Evolutionary conservation across 169 alveolate genomes (phyloP).

Genomic region (Eimeria sp.): DNA sequence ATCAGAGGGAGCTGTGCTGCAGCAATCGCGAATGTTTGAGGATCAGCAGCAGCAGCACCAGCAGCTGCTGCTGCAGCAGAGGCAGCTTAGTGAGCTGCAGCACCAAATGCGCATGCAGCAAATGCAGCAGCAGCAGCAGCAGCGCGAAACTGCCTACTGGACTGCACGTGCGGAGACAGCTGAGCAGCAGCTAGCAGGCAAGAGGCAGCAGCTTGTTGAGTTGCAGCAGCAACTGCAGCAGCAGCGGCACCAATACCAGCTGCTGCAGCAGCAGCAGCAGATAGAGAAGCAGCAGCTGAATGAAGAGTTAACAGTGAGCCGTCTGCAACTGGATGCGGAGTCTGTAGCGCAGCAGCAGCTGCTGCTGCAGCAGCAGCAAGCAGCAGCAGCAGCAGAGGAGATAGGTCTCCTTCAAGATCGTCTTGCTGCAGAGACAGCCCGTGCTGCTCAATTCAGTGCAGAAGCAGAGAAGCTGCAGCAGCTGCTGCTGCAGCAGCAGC

Average conservation of each 20-base stretch:
- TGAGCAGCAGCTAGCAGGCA: constrained; percentile 70
- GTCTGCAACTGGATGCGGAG: constrained; percentile 66
- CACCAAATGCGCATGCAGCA: constrained; percentile 57
- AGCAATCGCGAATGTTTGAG: constrained; percentile 49
- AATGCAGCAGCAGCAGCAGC: constrained; percentile 78
- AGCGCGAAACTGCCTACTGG: constrained; percentile 65
- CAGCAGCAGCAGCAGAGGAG: constrained; percentile 74
- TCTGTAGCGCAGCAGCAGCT: constrained; percentile 62
- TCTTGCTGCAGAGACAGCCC: constrained; percentile 52
- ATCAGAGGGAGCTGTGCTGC: constrained; percentile 4
- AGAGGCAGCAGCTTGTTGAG: constrained; percentile 51
- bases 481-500: constrained; percentile 78
- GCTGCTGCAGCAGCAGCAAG: constrained; percentile 77
- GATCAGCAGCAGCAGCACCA: constrained; percentile 61
- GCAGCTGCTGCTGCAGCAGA: constrained; percentile 54
- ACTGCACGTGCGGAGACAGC: constrained; percentile 50
- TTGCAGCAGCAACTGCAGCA: constrained; percentile 66
- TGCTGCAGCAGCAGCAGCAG: constrained; percentile 63
- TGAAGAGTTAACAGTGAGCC: constrained; percentile 22
- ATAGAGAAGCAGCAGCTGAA: constrained; percentile 39
- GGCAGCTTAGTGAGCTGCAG: constrained; percentile 59
- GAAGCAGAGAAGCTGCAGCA: constrained; percentile 43
- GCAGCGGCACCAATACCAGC: constrained; percentile 62
- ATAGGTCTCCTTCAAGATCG: constrained; percentile 20
- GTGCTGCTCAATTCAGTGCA: constrained; percentile 23